These are phyloP conservation scores for Lachnellula hyalina DNA, from an alignment of 2,329 filamentous ascomycete genomes.

Conservation along the genomic window DNA sequence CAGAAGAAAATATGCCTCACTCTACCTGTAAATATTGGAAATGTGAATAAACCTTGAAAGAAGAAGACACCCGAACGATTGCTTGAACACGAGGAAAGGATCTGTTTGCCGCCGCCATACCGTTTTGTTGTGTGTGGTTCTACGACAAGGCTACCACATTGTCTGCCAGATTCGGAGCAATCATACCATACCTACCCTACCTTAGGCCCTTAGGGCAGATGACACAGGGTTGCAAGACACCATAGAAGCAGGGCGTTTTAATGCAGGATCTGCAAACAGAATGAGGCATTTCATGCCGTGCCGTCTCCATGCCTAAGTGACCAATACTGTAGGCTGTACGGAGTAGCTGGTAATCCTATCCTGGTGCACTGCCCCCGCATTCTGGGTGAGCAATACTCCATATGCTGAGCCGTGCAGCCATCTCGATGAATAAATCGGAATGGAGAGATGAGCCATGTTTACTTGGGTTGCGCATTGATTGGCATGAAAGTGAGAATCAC, in stretches of 20 bases:
- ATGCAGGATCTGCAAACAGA: background rate
- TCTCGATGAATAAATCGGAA: too few relatives aligned
- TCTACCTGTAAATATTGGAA: background rate
- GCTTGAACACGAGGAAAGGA: background rate
- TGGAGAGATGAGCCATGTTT: too few relatives aligned
- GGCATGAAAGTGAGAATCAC: too few relatives aligned
- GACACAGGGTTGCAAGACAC: too few relatives aligned
- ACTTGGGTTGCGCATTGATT: too few relatives aligned
- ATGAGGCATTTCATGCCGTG: background rate
- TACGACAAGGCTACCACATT: constrained; percentile 2
- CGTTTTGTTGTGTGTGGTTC: background rate
- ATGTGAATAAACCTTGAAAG: background rate
- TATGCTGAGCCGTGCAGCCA: too few relatives aligned
- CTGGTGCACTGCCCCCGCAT: constrained; percentile 1
- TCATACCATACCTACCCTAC: background rate
- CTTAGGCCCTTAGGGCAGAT: too few relatives aligned
- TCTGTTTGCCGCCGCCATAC: background rate
- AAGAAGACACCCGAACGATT: background rate
- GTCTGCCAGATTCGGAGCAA: background rate
- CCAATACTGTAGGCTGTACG: background rate
- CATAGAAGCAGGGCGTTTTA: background rate
- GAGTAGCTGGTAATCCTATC: background rate
- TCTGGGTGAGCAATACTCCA: too few relatives aligned
- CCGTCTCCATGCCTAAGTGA: background rate
- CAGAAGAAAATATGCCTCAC: background rate